These are phyloP conservation scores for Linderina pennispora DNA, from an alignment of 192 early-diverging fungal genomes.

Conservation along the genomic window DNA sequence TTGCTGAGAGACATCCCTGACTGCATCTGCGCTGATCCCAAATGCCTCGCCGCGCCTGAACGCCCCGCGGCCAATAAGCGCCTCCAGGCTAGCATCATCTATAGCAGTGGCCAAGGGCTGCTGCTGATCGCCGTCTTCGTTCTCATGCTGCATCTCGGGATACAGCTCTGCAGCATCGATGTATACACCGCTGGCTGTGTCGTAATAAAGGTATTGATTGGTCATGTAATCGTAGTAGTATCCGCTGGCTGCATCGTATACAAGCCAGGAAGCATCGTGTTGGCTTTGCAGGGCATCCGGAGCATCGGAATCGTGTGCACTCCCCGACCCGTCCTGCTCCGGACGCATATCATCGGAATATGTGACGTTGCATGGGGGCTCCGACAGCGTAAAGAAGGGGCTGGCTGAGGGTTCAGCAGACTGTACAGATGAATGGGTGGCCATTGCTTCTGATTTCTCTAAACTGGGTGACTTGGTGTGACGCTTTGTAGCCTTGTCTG, in stretches of 20 bases:
- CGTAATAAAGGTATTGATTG: constrained; percentile 30
- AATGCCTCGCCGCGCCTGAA: constrained; percentile 23
- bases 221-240: constrained; percentile 36
- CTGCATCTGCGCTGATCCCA: constrained; percentile 2
- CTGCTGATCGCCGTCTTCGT: not conserved
- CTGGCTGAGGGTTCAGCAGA: no score
- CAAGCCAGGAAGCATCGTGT: constrained; percentile 3
- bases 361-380: no score
- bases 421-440: no score
- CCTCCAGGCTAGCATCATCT: constrained; percentile 14
- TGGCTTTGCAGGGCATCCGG: no score
- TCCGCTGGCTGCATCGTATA: constrained; percentile 37
- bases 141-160: not conserved
- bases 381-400: no score
- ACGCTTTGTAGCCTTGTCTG: no score
- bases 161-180: constrained; percentile 18
- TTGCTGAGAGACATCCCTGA: constrained; percentile 18
- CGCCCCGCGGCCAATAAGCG: constrained; percentile 26
- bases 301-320: not conserved
- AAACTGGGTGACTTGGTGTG: no score
- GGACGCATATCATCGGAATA: no score
- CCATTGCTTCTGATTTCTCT: no score
- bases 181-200: constrained; percentile 13
- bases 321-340: no score
- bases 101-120: constrained; percentile 6